Evolutionary conservation across 306 rosid species (phyloP).

Genomic region (Medicago lupulina): DNA sequence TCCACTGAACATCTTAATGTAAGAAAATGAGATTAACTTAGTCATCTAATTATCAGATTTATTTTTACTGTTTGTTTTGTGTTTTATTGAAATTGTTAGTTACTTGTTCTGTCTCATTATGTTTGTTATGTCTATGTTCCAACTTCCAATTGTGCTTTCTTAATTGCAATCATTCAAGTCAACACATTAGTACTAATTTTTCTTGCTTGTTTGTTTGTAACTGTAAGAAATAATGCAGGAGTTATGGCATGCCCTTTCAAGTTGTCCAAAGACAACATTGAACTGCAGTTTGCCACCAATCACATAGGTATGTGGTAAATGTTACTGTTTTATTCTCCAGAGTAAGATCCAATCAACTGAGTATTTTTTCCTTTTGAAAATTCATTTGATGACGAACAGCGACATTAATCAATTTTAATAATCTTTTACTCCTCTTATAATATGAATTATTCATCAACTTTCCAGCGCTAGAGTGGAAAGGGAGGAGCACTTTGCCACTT

Average conservation of each 20-base stretch:
- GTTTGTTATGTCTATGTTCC: background rate
- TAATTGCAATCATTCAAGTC: conserved; percentile 27
- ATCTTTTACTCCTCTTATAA: background rate
- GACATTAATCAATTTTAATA: background rate
- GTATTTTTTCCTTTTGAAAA: background rate
- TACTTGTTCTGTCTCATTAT: background rate
- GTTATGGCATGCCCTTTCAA: conserved; percentile 82
- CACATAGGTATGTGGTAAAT: conserved; percentile 64
- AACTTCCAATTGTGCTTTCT: conserved; percentile 13
- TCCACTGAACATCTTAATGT: conserved; percentile 84
- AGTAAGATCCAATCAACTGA: background rate
- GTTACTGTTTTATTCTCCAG: background rate
- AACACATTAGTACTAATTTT: conserved; percentile 38
- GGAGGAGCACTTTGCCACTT: background rate
- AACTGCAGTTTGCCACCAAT: conserved; percentile 93
- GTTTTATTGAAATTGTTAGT: conserved; percentile 6
- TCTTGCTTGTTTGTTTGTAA: conserved; percentile 42
- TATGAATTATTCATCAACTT: background rate
- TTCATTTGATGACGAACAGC: background rate
- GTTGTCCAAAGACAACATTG: conserved; percentile 84
- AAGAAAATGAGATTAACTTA: conserved; percentile 49
- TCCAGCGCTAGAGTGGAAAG: background rate
- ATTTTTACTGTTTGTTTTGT: conserved; percentile 20
- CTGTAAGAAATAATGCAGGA: conserved; percentile 93
- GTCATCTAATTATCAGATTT: conserved; percentile 7